Evolutionary conservation across 2,329 filamentous ascomycete genomes (phyloP), one percentile per base, ranked within the genome.

Genomic region (Dothideomycetes sp.): DNA sequence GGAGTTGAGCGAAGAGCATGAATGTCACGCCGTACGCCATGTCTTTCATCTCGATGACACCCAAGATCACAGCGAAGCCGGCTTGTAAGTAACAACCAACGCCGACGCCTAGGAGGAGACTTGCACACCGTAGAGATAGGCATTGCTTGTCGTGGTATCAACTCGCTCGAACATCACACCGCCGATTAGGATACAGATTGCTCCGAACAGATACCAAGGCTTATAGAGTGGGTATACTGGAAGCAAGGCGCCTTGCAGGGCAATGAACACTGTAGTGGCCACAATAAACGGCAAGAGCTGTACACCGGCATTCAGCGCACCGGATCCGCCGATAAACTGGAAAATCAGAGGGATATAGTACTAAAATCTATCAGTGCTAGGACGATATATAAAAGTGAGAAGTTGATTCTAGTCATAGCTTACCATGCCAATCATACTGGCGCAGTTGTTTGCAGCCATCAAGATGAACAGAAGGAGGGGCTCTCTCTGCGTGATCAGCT

Each of bases 311-410:
- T 61, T 44, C 2, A 70, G 49, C 0, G 65, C 56, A 0, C 47
- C 53, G 28, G 69, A 67, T 4, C 64, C 64, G 3, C 57, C 59
- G 0, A 61, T 61, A 49, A 75, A 76, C 44, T 71, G 67, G 53
- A 75, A 75, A 55, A 64, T 74, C 0, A 76, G 55, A 0, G 73
- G 73, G 7, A 70, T 65, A 53, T 70, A 76, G 55, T 74, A 76
- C n/a, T n/a, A n/a, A n/a, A n/a, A n/a, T n/a, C n/a, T n/a, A n/a
- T n/a, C n/a, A n/a, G n/a, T n/a, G n/a, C n/a, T n/a, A n/a, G n/a
- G n/a, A n/a, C n/a, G 23, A 25, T 25, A 25, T 25, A 12, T 8
- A 12, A 25, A 12, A 25, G 23, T 7, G 12, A 25, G 23, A 12
- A 12, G 23, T 25, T 12, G 23, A 25, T 25, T 25, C 7, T 8